These are phyloP conservation scores for Schizosaccharomyces octosporus DNA, from an alignment of 805 yeast genomes.

Conservation along the genomic window DNA sequence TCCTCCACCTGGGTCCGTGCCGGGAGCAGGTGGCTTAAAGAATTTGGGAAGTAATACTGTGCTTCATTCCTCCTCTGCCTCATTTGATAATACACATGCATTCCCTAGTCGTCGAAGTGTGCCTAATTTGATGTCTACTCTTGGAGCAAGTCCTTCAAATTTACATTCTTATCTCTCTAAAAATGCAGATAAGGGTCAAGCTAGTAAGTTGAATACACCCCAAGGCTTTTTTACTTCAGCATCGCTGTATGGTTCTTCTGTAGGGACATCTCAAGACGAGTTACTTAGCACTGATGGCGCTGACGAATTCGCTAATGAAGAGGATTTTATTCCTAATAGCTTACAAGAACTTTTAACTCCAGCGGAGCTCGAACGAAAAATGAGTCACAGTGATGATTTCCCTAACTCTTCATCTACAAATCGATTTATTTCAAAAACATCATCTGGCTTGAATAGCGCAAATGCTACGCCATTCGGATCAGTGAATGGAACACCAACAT, in stretches of 20 bases:
- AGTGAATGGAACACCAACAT: not conserved
- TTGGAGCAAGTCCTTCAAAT: not conserved
- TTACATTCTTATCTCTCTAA: not conserved
- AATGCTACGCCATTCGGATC: not conserved
- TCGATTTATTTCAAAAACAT: not conserved
- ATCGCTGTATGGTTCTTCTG: constrained; percentile 4
- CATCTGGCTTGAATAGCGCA: not conserved
- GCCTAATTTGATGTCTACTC: not conserved
- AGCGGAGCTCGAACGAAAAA: constrained; percentile 47
- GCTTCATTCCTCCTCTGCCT: not conserved
- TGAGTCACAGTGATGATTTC: constrained; percentile 19
- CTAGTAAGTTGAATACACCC: not conserved
- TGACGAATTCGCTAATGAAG: constrained; percentile 28
- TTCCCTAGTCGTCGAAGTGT: not conserved
- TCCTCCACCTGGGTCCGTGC: not conserved
- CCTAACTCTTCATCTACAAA: not conserved
- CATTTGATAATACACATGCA: not conserved
- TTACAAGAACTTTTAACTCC: constrained; percentile 64
- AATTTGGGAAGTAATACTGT: not conserved
- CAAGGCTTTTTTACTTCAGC: not conserved
- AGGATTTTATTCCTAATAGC: constrained; percentile 63
- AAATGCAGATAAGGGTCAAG: not conserved
- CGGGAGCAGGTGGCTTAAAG: not conserved
- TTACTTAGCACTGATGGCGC: constrained; percentile 18
- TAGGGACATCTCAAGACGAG: constrained; percentile 2